Percentiles rank a stretch among this genome's conserved stretches.
These are phyloP conservation scores for Naganishia onofrii DNA, from an alignment of 768 basidiomycete genomes.

Conservation along the genomic window DNA sequence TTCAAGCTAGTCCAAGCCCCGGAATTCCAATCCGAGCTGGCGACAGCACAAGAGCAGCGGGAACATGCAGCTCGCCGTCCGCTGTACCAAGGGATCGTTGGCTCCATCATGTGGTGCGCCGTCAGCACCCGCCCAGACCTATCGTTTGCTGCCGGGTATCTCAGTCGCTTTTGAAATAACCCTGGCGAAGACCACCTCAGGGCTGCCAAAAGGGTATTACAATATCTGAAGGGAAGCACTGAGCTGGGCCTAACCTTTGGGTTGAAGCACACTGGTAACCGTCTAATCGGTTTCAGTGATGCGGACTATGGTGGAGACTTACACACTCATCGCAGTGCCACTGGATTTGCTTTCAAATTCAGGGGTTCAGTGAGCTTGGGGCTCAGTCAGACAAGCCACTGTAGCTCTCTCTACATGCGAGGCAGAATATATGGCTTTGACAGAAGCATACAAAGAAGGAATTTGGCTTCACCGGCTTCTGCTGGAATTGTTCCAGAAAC, in stretches of 20 bases:
- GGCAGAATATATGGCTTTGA: constrained; percentile 56
- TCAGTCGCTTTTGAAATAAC: constrained; percentile 40
- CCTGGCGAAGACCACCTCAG: constrained; percentile 34
- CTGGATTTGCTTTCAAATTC: constrained; percentile 50
- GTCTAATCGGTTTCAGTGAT: constrained; percentile 46
- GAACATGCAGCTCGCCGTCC: background rate
- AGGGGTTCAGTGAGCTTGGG: constrained; percentile 55
- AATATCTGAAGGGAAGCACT: constrained; percentile 36
- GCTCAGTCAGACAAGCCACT: constrained; percentile 53
- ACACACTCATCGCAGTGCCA: constrained; percentile 49
- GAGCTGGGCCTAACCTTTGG: constrained; percentile 32
- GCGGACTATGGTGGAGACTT: constrained; percentile 49
- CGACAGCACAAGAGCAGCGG: background rate
- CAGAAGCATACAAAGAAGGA: constrained; percentile 51
- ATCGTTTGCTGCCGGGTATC: constrained; percentile 43
- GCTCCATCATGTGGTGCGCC: constrained; percentile 49
- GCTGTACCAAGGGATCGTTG: constrained; percentile 35
- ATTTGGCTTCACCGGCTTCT: constrained; percentile 50
- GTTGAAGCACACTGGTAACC: background rate
- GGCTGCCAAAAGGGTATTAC: constrained; percentile 33
- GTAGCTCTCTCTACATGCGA: constrained; percentile 55
- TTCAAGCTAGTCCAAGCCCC: background rate
- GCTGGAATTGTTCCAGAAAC: constrained; percentile 35
- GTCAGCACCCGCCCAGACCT: constrained; percentile 53
- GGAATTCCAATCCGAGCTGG: background rate